Conservation (phyloP, 495 filamentous ascomycete genomes). For the Tuber brumale region DNA sequence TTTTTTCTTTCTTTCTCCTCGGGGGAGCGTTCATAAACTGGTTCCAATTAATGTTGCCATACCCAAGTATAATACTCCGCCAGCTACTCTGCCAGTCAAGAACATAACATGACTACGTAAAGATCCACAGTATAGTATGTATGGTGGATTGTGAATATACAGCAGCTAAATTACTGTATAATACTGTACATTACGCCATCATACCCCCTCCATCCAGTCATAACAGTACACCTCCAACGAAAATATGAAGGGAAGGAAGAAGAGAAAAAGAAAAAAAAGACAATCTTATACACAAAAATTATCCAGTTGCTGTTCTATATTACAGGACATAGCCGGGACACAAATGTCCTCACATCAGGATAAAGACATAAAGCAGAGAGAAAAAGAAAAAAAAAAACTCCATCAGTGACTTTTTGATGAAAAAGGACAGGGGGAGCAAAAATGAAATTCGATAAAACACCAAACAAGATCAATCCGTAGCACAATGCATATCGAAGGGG, state of each 20-base stretch:
- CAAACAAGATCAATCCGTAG: background rate
- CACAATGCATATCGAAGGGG: background rate
- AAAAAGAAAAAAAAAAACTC: slow-evolving; percentile 2
- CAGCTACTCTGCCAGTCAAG: background rate
- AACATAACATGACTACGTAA: background rate
- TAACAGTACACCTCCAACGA: background rate
- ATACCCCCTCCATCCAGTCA: background rate
- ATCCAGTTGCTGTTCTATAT: background rate
- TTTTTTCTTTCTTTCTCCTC: no score
- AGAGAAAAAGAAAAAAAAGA: background rate
- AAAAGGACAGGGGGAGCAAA: background rate
- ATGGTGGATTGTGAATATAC: background rate
- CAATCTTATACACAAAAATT: background rate
- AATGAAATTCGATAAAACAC: background rate
- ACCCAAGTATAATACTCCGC: no score
- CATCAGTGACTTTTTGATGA: background rate
- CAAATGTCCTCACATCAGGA: background rate
- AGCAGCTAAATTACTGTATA: background rate
- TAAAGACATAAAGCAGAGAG: background rate
- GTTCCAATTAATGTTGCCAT: no score
- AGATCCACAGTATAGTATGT: background rate
- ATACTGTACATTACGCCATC: background rate
- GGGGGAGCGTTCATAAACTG: background rate
- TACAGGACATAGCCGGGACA: background rate
- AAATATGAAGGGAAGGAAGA: background rate